Percentiles rank a stretch among this genome's conserved stretches.
These are phyloP conservation scores for Dalbergia cochinchinensis DNA, from an alignment of 306 rosid species.

Conservation along the genomic window DNA sequence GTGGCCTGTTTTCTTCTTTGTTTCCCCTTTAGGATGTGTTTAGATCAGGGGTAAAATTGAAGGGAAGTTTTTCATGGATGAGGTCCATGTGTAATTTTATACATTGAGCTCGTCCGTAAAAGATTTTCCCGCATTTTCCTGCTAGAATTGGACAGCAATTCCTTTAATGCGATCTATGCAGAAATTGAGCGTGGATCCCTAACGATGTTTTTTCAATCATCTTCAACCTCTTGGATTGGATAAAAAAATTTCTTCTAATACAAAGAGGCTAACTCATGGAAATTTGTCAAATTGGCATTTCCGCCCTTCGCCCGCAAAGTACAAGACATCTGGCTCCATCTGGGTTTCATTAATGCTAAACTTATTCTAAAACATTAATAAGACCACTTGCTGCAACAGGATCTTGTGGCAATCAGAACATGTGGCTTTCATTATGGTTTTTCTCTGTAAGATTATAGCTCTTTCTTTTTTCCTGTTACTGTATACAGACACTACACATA, in stretches of 20 bases:
- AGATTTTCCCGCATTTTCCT: too few species aligned
- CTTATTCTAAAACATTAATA: constrained; percentile 34
- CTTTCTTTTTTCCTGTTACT: not conserved
- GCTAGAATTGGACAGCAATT: constrained; percentile 26
- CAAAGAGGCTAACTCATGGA: constrained; percentile 22
- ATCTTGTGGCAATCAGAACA: constrained; percentile 29
- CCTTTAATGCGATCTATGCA: constrained; percentile 21
- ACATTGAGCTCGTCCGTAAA: too few species aligned
- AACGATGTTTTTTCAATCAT: constrained; percentile 25
- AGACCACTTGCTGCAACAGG: constrained; percentile 23
- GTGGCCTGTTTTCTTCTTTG: constrained; percentile 28
- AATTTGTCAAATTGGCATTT: not conserved
- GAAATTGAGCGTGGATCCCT: constrained; percentile 1
- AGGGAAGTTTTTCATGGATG: too few species aligned
- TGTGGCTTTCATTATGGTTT: constrained; percentile 25
- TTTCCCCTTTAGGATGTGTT: not conserved
- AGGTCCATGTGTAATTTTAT: too few species aligned
- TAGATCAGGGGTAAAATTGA: too few species aligned
- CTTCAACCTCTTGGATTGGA: constrained; percentile 21
- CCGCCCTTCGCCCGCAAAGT: constrained; percentile 11
- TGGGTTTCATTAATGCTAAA: constrained; percentile 32
- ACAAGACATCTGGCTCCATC: not conserved
- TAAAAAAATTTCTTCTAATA: constrained; percentile 17
- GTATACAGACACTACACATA: not conserved
- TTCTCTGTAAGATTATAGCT: not conserved